phyloP scores from a whole-genome alignment of 2,329 filamentous ascomycete genomes.

The Penicillium sp. region DNA sequence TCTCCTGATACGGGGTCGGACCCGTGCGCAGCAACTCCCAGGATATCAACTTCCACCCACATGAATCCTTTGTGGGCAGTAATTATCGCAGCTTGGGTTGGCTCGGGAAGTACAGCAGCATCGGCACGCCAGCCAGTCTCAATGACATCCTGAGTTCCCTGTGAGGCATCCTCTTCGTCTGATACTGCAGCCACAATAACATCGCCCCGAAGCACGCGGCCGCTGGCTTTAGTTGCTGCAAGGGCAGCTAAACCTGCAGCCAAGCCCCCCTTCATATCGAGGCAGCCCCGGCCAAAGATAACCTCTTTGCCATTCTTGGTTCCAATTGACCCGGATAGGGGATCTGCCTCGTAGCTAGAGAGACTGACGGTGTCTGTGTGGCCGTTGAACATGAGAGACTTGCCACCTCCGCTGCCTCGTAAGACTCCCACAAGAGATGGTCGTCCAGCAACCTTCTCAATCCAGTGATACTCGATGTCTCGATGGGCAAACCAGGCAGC shows the following conservation, averaged over 20 bases:
- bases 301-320: slow-evolving; percentile 35
- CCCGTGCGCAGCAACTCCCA: slow-evolving; percentile 39
- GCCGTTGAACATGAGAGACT: slow-evolving; percentile 54
- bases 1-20: slow-evolving; percentile 46
- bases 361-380: slow-evolving; percentile 56
- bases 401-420: slow-evolving; percentile 50
- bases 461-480: slow-evolving; percentile 52
- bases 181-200: slow-evolving; percentile 56
- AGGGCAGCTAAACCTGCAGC: slow-evolving; percentile 50
- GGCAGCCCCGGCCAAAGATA: slow-evolving; percentile 49
- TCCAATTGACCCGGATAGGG: slow-evolving; percentile 44
- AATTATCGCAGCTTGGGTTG: slow-evolving; percentile 46
- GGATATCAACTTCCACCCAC: slow-evolving; percentile 37
- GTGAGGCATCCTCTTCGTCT: slow-evolving; percentile 54
- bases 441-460: slow-evolving; percentile 49
- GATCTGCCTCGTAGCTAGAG: slow-evolving; percentile 48
- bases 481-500: slow-evolving; percentile 54
- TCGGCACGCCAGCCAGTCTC: slow-evolving; percentile 56
- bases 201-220: slow-evolving; percentile 44
- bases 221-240: slow-evolving; percentile 37
- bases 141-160: slow-evolving; percentile 54
- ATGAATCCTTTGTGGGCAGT: slow-evolving; percentile 54
- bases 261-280: slow-evolving; percentile 56
- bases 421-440: slow-evolving; percentile 54
- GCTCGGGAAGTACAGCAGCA: slow-evolving; percentile 53